Evolutionary conservation across 1,284 basidiomycete genomes (phyloP).

Genomic region (Heliocybe sulcata): DNA sequence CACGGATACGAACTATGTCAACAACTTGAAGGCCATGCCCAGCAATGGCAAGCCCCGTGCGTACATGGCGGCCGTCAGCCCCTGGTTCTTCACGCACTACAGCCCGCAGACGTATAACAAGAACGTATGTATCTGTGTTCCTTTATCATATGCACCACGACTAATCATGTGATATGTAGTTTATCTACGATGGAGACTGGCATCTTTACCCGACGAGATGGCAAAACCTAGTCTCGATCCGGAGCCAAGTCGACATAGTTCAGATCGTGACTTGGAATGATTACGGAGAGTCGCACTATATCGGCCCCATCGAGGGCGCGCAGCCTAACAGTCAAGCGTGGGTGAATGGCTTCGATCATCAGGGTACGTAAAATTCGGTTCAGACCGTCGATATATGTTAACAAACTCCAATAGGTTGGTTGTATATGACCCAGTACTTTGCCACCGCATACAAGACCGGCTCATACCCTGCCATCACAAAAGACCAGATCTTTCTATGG

Average conservation of each 20-base stretch:
- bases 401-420: slow-evolving; percentile 39
- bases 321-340: slow-evolving; percentile 40
- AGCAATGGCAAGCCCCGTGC: slow-evolving; percentile 11
- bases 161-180: slow-evolving; percentile 18
- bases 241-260: slow-evolving; percentile 45
- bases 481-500: slow-evolving; percentile 70
- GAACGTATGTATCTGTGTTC: slow-evolving; percentile 48
- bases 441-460: slow-evolving; percentile 74
- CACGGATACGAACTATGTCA: slow-evolving; percentile 34
- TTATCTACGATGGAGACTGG: slow-evolving; percentile 44
- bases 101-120: slow-evolving; percentile 65
- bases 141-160: neutral
- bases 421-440: slow-evolving; percentile 64
- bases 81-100: slow-evolving; percentile 77
- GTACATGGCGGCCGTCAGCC: slow-evolving; percentile 28
- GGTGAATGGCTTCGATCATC: slow-evolving; percentile 27
- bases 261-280: slow-evolving; percentile 35
- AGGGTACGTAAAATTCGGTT: no score
- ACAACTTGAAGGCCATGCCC: slow-evolving; percentile 16
- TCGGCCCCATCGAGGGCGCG: slow-evolving; percentile 57
- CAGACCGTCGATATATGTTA: no score
- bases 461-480: slow-evolving; percentile 48
- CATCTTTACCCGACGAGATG: slow-evolving; percentile 71
- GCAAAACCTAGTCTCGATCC: slow-evolving; percentile 59
- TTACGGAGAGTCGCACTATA: slow-evolving; percentile 30